phyloP scores from a whole-genome alignment of 192 early-diverging fungal species.

The Coemansia sp. region DNA sequence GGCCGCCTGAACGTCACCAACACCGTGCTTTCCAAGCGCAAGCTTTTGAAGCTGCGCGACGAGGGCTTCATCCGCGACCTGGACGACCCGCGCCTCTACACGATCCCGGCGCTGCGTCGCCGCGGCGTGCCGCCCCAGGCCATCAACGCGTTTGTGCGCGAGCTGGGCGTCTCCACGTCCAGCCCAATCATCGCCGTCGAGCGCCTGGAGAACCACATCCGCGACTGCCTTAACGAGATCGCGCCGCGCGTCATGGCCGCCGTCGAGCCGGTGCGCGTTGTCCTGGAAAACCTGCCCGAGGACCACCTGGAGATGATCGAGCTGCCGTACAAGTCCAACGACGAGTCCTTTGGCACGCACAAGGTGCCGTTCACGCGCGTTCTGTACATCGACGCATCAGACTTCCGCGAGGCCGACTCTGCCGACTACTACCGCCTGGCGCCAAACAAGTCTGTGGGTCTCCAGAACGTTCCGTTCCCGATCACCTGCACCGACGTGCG shows the following conservation, averaged over 20 bases:
- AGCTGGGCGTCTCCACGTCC: constrained; percentile 80
- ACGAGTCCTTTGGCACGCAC: constrained; percentile 81
- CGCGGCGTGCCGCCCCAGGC: constrained; percentile 97
- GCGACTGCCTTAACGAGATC: constrained; percentile 88
- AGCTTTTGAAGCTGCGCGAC: constrained; percentile 87
- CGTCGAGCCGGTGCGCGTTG: constrained; percentile 83
- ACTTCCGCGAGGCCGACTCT: constrained; percentile 92
- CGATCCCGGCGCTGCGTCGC: constrained; percentile 90
- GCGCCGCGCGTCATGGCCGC: constrained; percentile 93
- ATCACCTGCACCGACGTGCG: constrained; percentile 80
- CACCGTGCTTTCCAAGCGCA: constrained; percentile 97
- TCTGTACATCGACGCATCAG: constrained; percentile 92
- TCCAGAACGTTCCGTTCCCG: constrained; percentile 81
- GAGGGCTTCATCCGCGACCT: constrained; percentile 75
- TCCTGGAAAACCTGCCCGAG: constrained; percentile 85
- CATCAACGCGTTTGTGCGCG: constrained; percentile 96
- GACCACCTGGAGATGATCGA: constrained; percentile 74
- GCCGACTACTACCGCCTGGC: constrained; percentile 95
- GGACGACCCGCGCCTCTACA: constrained; percentile 98
- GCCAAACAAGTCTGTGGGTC: constrained; percentile 90
- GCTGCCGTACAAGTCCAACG: constrained; percentile 87
- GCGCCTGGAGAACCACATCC: constrained; percentile 91
- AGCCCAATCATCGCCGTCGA: constrained; percentile 78
- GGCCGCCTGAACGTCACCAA: constrained; percentile 90
- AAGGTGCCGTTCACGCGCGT: constrained; percentile 84